Evolutionary conservation across 2,329 filamentous ascomycete genomes (phyloP), one percentile per base, ranked within the genome.

Genomic region (Scedosporium apiospermum): DNA sequence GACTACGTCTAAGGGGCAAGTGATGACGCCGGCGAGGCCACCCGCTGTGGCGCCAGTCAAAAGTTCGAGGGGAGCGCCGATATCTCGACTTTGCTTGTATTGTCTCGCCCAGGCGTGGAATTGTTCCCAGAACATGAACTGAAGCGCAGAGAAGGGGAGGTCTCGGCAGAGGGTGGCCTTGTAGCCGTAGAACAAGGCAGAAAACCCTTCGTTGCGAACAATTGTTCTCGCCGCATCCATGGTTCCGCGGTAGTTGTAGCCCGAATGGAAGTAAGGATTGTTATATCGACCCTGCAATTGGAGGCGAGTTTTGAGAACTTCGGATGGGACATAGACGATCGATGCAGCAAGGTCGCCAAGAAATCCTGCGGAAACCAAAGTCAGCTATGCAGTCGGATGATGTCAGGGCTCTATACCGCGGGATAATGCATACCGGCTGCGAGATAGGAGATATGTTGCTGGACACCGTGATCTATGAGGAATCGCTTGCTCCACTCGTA

Each of bases 41-140:
- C 95, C 95, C 5, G 95, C 96, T 3, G 87, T 88, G 3, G 90
- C 92, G 16, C 93, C 95, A 0, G 95, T 99, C 14, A 96, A 74
- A 26, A 98, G 88, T 73, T 99, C 95, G 44, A 98, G 74, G 0
- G 87, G 82, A 41, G 96, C 76, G 0, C 95, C 95, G 61, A 99
- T 96, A 64, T 97, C 91, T 63, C 88, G 84, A 65, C 87, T 89
- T 41, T 88, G 85, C 71, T 89, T 87, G 81, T 89, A 96, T 61
- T 85, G 75, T 70, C 89, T 89, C 0, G 95, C 93, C 81, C 91
- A 84, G 57, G 82, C 85, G 69, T 93, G 90, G 72, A 93, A 93
- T 74, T 98, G 91, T 75, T 99, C 95, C 79, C 96, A 99, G 73
- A 99, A 97, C 70, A 96, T 93, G 75, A 99, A 98, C 71, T 99